phyloP scores from a whole-genome alignment of 768 basidiomycete species.

The Vishniacozyma victoriae region DNA sequence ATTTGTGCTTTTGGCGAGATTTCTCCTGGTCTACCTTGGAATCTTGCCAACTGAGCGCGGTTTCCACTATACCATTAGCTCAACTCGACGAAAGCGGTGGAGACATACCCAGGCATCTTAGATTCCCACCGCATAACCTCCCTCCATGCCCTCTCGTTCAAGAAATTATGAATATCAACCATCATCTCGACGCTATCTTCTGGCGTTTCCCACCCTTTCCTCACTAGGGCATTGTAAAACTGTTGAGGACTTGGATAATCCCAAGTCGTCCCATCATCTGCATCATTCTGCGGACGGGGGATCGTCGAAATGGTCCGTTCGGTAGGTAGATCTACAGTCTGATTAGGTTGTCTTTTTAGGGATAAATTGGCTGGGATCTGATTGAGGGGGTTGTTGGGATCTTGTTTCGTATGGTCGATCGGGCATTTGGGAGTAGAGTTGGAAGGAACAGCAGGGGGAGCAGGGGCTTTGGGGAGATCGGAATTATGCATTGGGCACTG shows the following conservation, averaged over 20 bases:
- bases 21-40: slow-evolving; percentile 85
- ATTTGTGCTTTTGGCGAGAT: slow-evolving; percentile 90
- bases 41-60: slow-evolving; percentile 68
- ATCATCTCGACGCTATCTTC: slow-evolving; percentile 87
- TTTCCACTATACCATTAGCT: slow-evolving; percentile 54
- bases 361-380: slow-evolving; percentile 65
- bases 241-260: slow-evolving; percentile 97
- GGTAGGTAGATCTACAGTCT: slow-evolving; percentile 61
- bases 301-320: slow-evolving; percentile 77
- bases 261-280: slow-evolving; percentile 53
- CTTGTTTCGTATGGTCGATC: slow-evolving; percentile 2
- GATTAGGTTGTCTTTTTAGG: slow-evolving; percentile 61
- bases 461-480: slow-evolving; percentile 5
- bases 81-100: neutral
- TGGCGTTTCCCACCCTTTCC: slow-evolving; percentile 96
- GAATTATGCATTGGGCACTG: slow-evolving; percentile 30
- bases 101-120: slow-evolving; percentile 57
- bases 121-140: slow-evolving; percentile 93
- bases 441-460: slow-evolving; percentile 5
- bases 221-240: slow-evolving; percentile 91
- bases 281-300: slow-evolving; percentile 54
- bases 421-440: neutral
- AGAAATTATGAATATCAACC: slow-evolving; percentile 96
- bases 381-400: slow-evolving; percentile 59
- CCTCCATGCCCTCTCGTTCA: slow-evolving; percentile 94